phyloP scores from a whole-genome alignment of 2,329 filamentous ascomycete genomes.

The Pyrenochaeta sp. region DNA sequence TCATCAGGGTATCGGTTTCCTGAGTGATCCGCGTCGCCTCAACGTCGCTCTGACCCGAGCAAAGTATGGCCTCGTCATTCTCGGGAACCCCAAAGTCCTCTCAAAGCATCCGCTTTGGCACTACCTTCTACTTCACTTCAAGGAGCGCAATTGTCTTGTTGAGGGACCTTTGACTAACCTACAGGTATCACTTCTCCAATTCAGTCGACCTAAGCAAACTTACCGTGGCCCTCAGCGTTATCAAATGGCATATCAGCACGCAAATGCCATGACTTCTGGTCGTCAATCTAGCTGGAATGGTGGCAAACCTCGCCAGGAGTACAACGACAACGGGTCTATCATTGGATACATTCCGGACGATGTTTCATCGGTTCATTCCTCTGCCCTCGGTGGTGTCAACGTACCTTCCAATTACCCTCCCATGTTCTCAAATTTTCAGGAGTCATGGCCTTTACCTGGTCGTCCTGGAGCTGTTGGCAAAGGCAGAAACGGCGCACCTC shows the following conservation, averaged over 20 bases:
- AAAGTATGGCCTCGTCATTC: constrained; percentile 94
- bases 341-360: constrained; percentile 97
- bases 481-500: constrained; percentile 67
- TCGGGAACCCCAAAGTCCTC: constrained; percentile 96
- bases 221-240: constrained; percentile 90
- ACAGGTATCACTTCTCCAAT: constrained; percentile 94
- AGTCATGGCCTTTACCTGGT: constrained; percentile 86
- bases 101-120: constrained; percentile 99
- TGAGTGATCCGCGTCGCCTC: constrained; percentile 95
- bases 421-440: constrained; percentile 94
- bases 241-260: constrained; percentile 78
- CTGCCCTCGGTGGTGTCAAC: constrained; percentile 84
- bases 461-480: constrained; percentile 71
- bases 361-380: constrained; percentile 94
- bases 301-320: constrained; percentile 61
- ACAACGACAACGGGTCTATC: constrained; percentile 82
- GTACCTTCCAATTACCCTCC: constrained; percentile 84
- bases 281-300: constrained; percentile 52
- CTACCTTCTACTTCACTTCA: constrained; percentile 92
- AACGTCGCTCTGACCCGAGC: constrained; percentile 97
- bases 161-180: constrained; percentile 94
- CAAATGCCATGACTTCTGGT: constrained; percentile 64
- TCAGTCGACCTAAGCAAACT: constrained; percentile 89
- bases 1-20: constrained; percentile 97
- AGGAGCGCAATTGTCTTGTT: constrained; percentile 93